Base-by-base conservation (phyloP, 1,284 basidiomycete species). In the Austroboletus novae-zelandiae region DNA sequence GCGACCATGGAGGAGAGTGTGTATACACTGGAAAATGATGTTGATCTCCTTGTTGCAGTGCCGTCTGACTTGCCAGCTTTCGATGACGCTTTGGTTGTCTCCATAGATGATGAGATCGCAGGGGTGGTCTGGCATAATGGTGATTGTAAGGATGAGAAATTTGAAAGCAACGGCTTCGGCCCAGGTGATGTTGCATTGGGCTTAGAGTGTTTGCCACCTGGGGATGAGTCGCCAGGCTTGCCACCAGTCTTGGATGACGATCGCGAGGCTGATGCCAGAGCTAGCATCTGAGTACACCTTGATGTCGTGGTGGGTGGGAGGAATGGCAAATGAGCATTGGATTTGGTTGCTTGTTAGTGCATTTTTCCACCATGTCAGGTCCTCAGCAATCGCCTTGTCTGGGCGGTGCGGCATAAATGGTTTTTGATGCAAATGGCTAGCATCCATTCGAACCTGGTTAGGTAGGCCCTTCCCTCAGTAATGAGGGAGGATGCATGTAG, bases 61-160 rank as follows among this genome's bases (percentile, higher is more conserved):
- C 0, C 67, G 4, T 0, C 68, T 58, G 4, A 62, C 65, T 55
- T 63, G 61, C 74, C 71, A 76, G 0, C 72, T 70, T 45, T 76
- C 63, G 9, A 75, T 58, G 10, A 76, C 63, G 0, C 71, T 42
- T 4, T 40, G 47, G 59, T 76, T 77, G 61, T 76, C 70, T 0
- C 74, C 60, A 32, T 56, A 67, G 1, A 71, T 37, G 10, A 53
- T 50, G 57, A 70, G 2, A 7, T 57, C 5, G 48, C 1, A 4
- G 1, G 3, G 30, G 2, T 9, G 18, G 6, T 5, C 4, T 35
- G 8, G 13, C 1, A n/a, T 1, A 17, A 9, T 0, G n/a, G 25
- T 0, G 2, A 51, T 43, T 17, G 20, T 9, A 43, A 66, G 6
- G 46, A 69, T 47, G 17, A 77, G 68, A 9, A 75, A 43, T 5